Conservation (phyloP, 345 rosid genomes). For the Citrus sp. region DNA sequence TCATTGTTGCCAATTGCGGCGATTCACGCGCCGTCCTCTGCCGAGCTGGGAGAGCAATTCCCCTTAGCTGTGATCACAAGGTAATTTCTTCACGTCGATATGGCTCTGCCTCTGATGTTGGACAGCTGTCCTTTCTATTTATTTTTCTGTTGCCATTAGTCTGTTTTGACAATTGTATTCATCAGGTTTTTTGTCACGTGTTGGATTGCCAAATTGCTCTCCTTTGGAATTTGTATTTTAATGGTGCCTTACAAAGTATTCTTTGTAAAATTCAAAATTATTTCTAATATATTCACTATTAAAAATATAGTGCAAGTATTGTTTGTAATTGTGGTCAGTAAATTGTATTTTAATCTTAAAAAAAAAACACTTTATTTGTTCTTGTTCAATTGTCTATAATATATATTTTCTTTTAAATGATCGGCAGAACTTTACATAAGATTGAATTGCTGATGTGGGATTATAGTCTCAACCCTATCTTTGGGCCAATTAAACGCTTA, state of each 20-base stretch:
- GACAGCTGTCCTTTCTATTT: neutral
- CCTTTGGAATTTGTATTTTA: neutral
- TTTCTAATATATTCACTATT: no score
- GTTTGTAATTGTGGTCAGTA: neutral
- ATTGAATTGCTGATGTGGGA: neutral
- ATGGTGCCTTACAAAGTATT: neutral
- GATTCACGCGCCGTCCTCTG: conserved; percentile 72
- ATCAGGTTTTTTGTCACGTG: neutral
- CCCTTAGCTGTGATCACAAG: conserved; percentile 59
- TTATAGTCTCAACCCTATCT: neutral
- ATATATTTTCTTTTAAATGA: no score
- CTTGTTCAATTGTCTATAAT: neutral
- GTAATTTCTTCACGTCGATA: conserved; percentile 22
- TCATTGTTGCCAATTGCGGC: conserved; percentile 59
- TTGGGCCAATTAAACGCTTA: no score
- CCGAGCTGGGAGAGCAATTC: conserved; percentile 42
- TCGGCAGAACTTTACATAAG: neutral
- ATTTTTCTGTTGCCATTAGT: neutral
- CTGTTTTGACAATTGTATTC: neutral
- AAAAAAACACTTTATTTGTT: neutral
- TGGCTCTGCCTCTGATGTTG: neutral
- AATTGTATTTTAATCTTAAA: no score
- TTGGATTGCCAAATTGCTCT: neutral
- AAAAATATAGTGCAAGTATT: no score
- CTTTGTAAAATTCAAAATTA: neutral